Base-by-base conservation (phyloP, 106 monocot genomes). In the Dendrobium catenatum region DNA sequence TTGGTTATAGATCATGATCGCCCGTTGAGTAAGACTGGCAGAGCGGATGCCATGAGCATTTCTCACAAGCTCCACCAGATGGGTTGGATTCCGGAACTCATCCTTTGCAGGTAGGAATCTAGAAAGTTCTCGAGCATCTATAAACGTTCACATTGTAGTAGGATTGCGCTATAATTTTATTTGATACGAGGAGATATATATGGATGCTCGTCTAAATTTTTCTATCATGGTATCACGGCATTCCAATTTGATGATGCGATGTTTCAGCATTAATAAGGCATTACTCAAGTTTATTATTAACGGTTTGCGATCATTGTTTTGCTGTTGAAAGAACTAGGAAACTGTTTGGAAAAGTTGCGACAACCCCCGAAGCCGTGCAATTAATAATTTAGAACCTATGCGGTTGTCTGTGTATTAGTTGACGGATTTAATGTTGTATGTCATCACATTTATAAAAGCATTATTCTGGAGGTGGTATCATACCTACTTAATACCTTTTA, bases 11-110 rank as follows among this genome's bases (percentile, higher is more conserved):
- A 99, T 81, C 98, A 95, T 83, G 94, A 93, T 42, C 89, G 98
- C 49, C 94, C 90, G 3, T 78, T 95, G 79, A 98, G 91, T 59
- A 85, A 89, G 77, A 27, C 78, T 10, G 98, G 98, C 73, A 78
- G 87, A 82, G 64, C 42, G 4, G 95, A 91, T 80, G 94, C 98
- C 41, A 79, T 86, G 13, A 79, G 26, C 20, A 80, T 98, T 27
- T 77, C 95, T 40, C 77, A 54, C 37, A 92, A 93, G 85, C 93
- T 99, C 77, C 88, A 92, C 68, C 83, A 99, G 81, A 84, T 99
- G 93, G 93, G 88, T 9, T 99, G 98, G 98, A 85, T 91, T 77
- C 97, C 97, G 9, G 88, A 97, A 78, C 86, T 97, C 33, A 89
- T 97, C 75, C 84, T 97, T 13, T 94, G 84, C 80, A 97, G 97